Percentiles rank a stretch among this genome's conserved stretches.
Evolutionary conservation across 331 rosid species (phyloP).

Genomic region (Quercus phellos): DNA sequence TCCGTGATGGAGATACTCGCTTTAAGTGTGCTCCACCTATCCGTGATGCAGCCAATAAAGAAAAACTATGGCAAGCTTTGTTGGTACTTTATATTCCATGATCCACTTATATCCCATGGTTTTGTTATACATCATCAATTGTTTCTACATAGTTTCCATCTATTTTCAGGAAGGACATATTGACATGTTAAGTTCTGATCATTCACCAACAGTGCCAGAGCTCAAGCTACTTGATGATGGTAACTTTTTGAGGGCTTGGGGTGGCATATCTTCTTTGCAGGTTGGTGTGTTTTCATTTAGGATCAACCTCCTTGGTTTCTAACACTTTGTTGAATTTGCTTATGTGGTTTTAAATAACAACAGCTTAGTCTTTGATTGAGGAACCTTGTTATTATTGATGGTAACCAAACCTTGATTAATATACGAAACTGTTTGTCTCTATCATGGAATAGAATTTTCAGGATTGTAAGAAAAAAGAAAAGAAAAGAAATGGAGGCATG

Average conservation of each 20-base stretch:
- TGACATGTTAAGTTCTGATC: constrained; percentile 83
- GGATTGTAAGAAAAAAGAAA: not conserved
- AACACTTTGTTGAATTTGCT: not conserved
- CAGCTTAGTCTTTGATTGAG: not conserved
- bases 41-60: constrained; percentile 67
- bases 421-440: not conserved
- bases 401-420: not conserved
- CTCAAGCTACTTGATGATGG: constrained; percentile 83
- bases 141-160: not conserved
- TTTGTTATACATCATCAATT: not conserved
- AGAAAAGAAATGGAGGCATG: not conserved
- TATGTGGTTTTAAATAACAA: not conserved
- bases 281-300: constrained; percentile 32
- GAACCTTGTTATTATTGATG: not conserved
- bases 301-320: not conserved
- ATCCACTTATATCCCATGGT: not conserved
- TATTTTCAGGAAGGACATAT: constrained; percentile 71
- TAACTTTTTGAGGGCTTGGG: constrained; percentile 94
- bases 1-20: constrained; percentile 78
- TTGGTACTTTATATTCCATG: constrained; percentile 42
- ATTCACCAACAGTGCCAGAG: constrained; percentile 75
- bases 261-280: constrained; percentile 91
- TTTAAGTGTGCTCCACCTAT: constrained; percentile 95
- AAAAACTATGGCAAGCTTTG: constrained; percentile 78
- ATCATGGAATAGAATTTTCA: not conserved